Percentiles rank a stretch among this genome's conserved stretches.
These are phyloP conservation scores for Actinomortierella ambigua DNA, from an alignment of 371 early-diverging fungal species.

Conservation along the genomic window DNA sequence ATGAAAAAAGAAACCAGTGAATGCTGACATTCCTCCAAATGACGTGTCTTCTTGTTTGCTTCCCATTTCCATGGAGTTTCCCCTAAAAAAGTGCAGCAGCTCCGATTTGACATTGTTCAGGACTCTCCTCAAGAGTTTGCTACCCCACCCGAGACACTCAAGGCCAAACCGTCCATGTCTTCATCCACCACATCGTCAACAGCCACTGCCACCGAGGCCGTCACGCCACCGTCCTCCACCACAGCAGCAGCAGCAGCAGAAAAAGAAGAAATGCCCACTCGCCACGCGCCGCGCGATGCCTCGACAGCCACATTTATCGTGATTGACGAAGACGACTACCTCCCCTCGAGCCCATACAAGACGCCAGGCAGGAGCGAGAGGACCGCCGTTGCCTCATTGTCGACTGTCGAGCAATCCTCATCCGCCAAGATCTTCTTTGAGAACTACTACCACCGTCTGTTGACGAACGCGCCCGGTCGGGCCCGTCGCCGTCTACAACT, in stretches of 20 bases:
- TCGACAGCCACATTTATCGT: conserved; percentile 37
- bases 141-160: conserved; percentile 46
- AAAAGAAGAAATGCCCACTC: no score
- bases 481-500: conserved; percentile 50
- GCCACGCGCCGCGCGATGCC: conserved; percentile 35
- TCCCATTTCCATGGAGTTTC: conserved; percentile 12
- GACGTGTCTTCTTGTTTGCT: conserved; percentile 15
- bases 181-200: no score
- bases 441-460: conserved; percentile 60
- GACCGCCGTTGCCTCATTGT: conserved; percentile 45
- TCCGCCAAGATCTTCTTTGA: conserved; percentile 68
- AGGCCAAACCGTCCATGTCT: conserved; percentile 6
- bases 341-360: no score
- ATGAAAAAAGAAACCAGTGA: not conserved
- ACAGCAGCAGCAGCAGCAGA: no score
- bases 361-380: conserved; percentile 13
- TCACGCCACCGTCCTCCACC: no score
- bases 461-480: conserved; percentile 51
- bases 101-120: conserved; percentile 38
- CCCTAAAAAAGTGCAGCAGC: conserved; percentile 35
- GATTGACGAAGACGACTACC: conserved; percentile 21
- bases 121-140: conserved; percentile 24
- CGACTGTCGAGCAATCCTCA: conserved; percentile 60
- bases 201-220: no score
- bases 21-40: not conserved